Conservation (phyloP, 345 rosid genomes). For the Combretum micranthum region DNA sequence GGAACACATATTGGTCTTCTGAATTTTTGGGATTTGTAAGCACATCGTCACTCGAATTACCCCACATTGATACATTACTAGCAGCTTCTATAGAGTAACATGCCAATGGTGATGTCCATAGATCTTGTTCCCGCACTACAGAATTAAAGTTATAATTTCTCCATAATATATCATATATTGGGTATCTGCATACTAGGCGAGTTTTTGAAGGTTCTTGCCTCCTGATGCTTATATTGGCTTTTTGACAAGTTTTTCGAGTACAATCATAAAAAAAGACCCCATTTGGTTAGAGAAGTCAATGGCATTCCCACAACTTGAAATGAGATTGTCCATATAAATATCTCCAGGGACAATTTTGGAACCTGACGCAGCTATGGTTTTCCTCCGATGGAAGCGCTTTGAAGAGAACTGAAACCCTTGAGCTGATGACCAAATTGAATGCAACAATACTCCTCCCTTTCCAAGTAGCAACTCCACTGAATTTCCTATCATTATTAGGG, state of each 20-base stretch:
- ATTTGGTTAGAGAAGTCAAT: constrained; percentile 45
- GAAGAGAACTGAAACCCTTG: constrained; percentile 12
- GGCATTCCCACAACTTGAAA: constrained; percentile 42
- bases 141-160: constrained; percentile 16
- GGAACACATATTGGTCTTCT: constrained; percentile 39
- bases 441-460: constrained; percentile 11
- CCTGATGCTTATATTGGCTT: constrained; percentile 40
- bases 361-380: constrained; percentile 61
- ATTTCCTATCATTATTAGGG: too few species aligned
- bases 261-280: constrained; percentile 45
- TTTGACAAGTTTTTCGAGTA: constrained; percentile 27
- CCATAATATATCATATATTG: constrained; percentile 21
- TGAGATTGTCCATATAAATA: constrained; percentile 51
- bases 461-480: too few species aligned
- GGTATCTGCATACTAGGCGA: constrained; percentile 38
- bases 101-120: constrained; percentile 27
- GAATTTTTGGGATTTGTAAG: constrained; percentile 27
- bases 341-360: constrained; percentile 64
- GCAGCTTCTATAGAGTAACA: constrained; percentile 46
- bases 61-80: constrained; percentile 51
- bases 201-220: constrained; percentile 24
- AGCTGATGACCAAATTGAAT: constrained; percentile 14
- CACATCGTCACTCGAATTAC: constrained; percentile 42
- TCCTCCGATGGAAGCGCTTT: constrained; percentile 16
- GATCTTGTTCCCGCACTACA: constrained; percentile 27